These are phyloP conservation scores for Beauveria australis DNA, from an alignment of 2,329 filamentous ascomycete genomes.

Conservation along the genomic window DNA sequence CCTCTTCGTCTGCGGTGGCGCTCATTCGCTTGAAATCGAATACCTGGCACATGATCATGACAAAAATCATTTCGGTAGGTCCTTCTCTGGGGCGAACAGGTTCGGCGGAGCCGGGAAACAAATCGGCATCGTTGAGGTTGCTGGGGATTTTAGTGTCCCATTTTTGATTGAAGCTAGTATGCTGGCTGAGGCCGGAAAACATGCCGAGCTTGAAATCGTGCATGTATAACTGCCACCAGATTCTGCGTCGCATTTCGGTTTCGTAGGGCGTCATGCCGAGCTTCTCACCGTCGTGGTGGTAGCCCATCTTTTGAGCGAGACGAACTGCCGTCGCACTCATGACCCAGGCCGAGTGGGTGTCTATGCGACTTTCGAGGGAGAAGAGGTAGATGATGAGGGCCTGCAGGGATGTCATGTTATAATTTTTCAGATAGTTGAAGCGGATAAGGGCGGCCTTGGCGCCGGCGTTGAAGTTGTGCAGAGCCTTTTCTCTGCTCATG, in stretches of 20 bases:
- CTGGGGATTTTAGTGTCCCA: slow-evolving; percentile 49
- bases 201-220: slow-evolving; percentile 50
- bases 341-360: slow-evolving; percentile 52
- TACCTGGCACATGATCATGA: slow-evolving; percentile 42
- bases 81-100: slow-evolving; percentile 44
- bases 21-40: slow-evolving; percentile 32
- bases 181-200: slow-evolving; percentile 48
- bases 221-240: slow-evolving; percentile 59
- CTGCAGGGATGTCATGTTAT: slow-evolving; percentile 51
- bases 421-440: slow-evolving; percentile 49
- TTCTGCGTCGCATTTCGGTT: slow-evolving; percentile 56
- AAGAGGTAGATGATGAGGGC: slow-evolving; percentile 51
- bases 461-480: slow-evolving; percentile 43
- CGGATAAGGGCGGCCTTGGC: slow-evolving; percentile 42
- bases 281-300: slow-evolving; percentile 52
- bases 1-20: slow-evolving; percentile 28
- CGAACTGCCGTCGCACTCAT: slow-evolving; percentile 53
- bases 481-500: slow-evolving; percentile 38
- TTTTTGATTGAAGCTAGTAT: slow-evolving; percentile 33
- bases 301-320: slow-evolving; percentile 59
- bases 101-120: slow-evolving; percentile 45
- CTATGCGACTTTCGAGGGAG: slow-evolving; percentile 49
- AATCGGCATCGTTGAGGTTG: slow-evolving; percentile 52
- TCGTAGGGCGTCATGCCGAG: slow-evolving; percentile 54
- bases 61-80: slow-evolving; percentile 54